Percentiles rank a stretch among this genome's conserved stretches.
phyloP scores from a whole-genome alignment of 2,329 filamentous ascomycete species.

The Lachnellula arida region DNA sequence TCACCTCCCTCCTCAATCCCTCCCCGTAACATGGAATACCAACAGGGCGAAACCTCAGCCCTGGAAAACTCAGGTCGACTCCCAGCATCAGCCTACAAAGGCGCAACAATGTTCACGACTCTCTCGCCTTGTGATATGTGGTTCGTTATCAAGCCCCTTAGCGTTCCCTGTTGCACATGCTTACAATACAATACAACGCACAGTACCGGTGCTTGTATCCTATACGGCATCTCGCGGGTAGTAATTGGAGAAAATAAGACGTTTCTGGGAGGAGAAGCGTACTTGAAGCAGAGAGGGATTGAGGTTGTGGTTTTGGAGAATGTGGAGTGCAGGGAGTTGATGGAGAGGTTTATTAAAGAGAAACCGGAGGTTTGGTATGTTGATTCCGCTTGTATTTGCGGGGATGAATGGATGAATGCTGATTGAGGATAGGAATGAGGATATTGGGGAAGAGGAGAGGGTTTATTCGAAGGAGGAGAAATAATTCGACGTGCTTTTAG shows the following conservation, averaged over 20 bases:
- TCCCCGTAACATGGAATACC: not conserved
- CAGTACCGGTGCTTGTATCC: slow-evolving; percentile 65
- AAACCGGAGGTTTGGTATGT: slow-evolving; percentile 66
- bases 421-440: slow-evolving; percentile 47
- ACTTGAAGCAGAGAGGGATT: slow-evolving; percentile 62
- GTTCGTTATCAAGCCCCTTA: slow-evolving; percentile 7
- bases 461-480: slow-evolving; percentile 36
- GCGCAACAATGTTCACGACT: slow-evolving; percentile 79
- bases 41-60: slow-evolving; percentile 71
- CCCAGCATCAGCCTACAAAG: slow-evolving; percentile 62
- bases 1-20: not conserved
- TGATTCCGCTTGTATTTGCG: slow-evolving; percentile 6
- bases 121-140: slow-evolving; percentile 77
- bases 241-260: slow-evolving; percentile 76
- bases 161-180: not conserved
- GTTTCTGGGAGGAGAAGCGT: slow-evolving; percentile 68
- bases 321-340: slow-evolving; percentile 59
- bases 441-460: slow-evolving; percentile 48
- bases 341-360: slow-evolving; percentile 68
- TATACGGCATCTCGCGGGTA: slow-evolving; percentile 70
- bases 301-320: slow-evolving; percentile 69
- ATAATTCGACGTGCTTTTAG: not conserved
- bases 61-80: slow-evolving; percentile 70
- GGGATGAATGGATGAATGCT: not conserved
- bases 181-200: not conserved